These are phyloP conservation scores for Sarocladiaceae sp. DNA, from an alignment of 2,329 filamentous ascomycete genomes.

Conservation along the genomic window DNA sequence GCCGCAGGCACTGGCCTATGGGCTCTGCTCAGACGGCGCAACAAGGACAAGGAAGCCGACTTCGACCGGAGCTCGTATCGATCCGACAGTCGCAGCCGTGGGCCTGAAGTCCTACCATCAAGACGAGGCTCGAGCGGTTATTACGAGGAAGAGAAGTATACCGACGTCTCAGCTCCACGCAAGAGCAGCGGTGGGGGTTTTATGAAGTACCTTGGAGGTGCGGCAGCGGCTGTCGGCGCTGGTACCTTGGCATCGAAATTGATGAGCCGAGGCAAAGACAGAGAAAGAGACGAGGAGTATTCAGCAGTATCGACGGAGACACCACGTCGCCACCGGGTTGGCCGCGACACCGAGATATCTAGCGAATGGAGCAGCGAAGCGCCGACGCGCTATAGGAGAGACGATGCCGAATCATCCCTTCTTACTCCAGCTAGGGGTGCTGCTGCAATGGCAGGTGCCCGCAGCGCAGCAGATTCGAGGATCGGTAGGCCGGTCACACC, in stretches of 20 bases:
- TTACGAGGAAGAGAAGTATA: slow-evolving; percentile 61
- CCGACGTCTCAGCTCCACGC: slow-evolving; percentile 35
- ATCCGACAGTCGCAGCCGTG: slow-evolving; percentile 30
- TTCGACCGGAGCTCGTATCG: slow-evolving; percentile 36
- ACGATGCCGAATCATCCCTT: slow-evolving; percentile 31
- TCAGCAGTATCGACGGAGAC: slow-evolving; percentile 61
- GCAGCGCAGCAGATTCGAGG: slow-evolving; percentile 38
- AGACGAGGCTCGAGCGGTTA: slow-evolving; percentile 53
- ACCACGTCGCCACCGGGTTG: slow-evolving; percentile 43
- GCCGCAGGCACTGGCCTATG: slow-evolving; percentile 47
- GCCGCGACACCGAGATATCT: slow-evolving; percentile 45
- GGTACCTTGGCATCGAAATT: slow-evolving; percentile 57
- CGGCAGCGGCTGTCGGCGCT: slow-evolving; percentile 59
- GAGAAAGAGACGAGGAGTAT: slow-evolving; percentile 54
- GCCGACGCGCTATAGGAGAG: not conserved
- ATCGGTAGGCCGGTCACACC: slow-evolving; percentile 40
- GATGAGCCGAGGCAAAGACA: slow-evolving; percentile 48
- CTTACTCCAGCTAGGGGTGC: slow-evolving; percentile 44
- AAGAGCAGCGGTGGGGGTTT: slow-evolving; percentile 49
- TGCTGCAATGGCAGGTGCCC: slow-evolving; percentile 37
- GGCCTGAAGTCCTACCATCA: slow-evolving; percentile 48
- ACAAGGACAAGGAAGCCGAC: slow-evolving; percentile 34
- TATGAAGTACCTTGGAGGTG: slow-evolving; percentile 55
- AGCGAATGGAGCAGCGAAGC: slow-evolving; percentile 34
- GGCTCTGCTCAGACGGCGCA: slow-evolving; percentile 41